Percentiles rank a stretch among this genome's conserved stretches.
Evolutionary conservation across 2,329 filamentous ascomycete species (phyloP).

Genomic region (Emmonsia crescens): DNA sequence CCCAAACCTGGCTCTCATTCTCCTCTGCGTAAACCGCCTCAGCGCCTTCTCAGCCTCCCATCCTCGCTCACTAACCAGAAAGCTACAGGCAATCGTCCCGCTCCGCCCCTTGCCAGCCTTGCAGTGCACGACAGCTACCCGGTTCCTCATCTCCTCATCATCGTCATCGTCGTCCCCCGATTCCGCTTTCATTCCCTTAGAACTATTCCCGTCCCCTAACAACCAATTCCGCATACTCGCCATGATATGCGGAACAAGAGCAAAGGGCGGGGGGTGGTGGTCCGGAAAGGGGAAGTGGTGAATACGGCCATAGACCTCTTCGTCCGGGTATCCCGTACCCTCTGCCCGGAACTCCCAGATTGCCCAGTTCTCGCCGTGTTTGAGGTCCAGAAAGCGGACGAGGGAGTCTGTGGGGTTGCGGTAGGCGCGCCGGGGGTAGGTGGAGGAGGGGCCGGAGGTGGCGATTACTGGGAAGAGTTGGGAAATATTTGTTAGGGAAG

Average conservation of each 20-base stretch:
- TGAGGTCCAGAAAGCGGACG: conserved; percentile 74
- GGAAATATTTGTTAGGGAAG: neutral
- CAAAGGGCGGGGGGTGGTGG: conserved; percentile 91
- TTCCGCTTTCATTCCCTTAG: neutral
- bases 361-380: conserved; percentile 75
- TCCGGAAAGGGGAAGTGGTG: conserved; percentile 94
- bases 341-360: conserved; percentile 98
- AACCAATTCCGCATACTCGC: conserved; percentile 89
- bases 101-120: conserved; percentile 94
- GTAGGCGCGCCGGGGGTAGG: conserved; percentile 84
- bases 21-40: conserved; percentile 61
- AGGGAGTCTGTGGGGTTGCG: conserved; percentile 84
- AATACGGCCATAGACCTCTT: conserved; percentile 73
- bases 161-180: neutral
- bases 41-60: conserved; percentile 56
- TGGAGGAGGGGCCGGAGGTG: conserved; percentile 80
- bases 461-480: conserved; percentile 38
- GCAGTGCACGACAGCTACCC: conserved; percentile 88
- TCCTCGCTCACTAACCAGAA: conserved; percentile 77
- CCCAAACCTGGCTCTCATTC: conserved; percentile 85
- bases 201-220: conserved; percentile 26
- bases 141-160: conserved; percentile 25
- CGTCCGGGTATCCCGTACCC: conserved; percentile 88
- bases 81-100: conserved; percentile 77
- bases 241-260: conserved; percentile 77